Evolutionary conservation across 306 rosid genomes (phyloP), one percentile per base, ranked within the genome.

Genomic region (Dicorynia guianensis): DNA sequence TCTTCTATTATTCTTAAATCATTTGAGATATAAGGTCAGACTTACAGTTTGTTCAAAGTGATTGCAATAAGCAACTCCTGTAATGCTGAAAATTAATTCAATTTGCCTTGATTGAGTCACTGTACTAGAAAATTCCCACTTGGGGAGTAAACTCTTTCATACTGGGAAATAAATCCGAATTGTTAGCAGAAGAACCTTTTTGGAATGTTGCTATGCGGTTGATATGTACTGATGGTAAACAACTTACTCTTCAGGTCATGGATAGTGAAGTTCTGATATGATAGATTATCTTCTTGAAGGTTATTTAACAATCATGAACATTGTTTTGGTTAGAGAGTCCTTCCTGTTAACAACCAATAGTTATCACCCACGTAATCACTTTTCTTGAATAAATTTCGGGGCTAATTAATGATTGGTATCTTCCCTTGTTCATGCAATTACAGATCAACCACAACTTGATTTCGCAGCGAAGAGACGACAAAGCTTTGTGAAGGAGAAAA

Each of bases 381-480:
- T 8, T 10, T 8, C 5, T 18, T 18, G 69, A 64, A 1, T 25
- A 25, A 25, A 25, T 25, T 25, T 25, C 1, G 1, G 70, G 47
- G 64, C 15, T 12, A 57, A 49, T 10, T 10, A 62, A 69, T 39
- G n/a, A 33, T 72, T 18, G 69, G 36, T 56, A 42, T 72, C 30
- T 25, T 61, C 56, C 40, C 12, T 53, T 54, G 30, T 52, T 53
- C 53, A 17, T 70, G 62, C 55, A 70, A 73, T 74, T 73, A 76
- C 85, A 93, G 98, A 92, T 83, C 95, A 92, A 85, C 78, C 83
- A 57, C 76, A 74, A 17, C 93, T 90, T 46, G 92, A 92, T 73
- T 95, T 90, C 61, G 96, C 88, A 50, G 81, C 92, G 0, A 88
- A 91, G 89, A 85, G 62, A 69, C 93, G 88, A 59, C 96, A 91